Conservation (phyloP, 805 yeast species). For the Yarrowia sp. region DNA sequence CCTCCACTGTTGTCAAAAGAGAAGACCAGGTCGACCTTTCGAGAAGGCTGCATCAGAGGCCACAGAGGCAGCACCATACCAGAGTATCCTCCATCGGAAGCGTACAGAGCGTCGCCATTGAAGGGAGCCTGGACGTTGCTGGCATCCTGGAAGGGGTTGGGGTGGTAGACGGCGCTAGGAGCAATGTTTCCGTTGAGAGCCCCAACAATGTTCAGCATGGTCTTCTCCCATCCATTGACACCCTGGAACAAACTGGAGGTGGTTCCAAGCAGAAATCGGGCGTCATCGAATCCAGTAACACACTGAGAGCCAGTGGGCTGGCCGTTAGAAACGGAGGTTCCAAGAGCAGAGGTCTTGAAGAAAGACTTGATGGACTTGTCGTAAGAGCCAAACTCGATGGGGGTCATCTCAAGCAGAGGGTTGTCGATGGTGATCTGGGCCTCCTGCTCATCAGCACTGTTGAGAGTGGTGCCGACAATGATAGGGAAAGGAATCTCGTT, state of each 20-base stretch:
- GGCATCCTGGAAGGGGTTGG: conserved; percentile 69
- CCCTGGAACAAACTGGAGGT: conserved; percentile 80
- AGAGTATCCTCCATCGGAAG: conserved; percentile 81
- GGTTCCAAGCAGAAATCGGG: conserved; percentile 81
- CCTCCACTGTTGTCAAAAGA: conserved; percentile 53
- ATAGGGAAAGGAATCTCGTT: conserved; percentile 77
- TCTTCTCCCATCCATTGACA: conserved; percentile 50
- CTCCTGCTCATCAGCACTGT: conserved; percentile 53
- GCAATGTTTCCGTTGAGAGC: conserved; percentile 48
- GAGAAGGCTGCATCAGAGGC: conserved; percentile 66
- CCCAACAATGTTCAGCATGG: conserved; percentile 1
- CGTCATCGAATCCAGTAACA: conserved; percentile 69
- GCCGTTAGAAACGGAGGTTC: conserved; percentile 57
- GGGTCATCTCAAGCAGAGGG: conserved; percentile 56
- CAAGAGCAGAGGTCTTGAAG: conserved; percentile 58
- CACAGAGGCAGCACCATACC: conserved; percentile 70
- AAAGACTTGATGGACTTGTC: conserved; percentile 79
- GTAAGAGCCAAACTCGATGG: conserved; percentile 88
- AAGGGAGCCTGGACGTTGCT: conserved; percentile 44
- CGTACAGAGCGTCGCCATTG: conserved; percentile 51
- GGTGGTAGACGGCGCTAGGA: conserved; percentile 73
- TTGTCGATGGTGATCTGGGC: conserved; percentile 59
- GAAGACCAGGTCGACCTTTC: conserved; percentile 64
- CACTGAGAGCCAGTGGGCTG: background rate
- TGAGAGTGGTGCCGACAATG: conserved; percentile 50